phyloP scores from a whole-genome alignment of 441 rosid species.

The Croton laevigatus region DNA sequence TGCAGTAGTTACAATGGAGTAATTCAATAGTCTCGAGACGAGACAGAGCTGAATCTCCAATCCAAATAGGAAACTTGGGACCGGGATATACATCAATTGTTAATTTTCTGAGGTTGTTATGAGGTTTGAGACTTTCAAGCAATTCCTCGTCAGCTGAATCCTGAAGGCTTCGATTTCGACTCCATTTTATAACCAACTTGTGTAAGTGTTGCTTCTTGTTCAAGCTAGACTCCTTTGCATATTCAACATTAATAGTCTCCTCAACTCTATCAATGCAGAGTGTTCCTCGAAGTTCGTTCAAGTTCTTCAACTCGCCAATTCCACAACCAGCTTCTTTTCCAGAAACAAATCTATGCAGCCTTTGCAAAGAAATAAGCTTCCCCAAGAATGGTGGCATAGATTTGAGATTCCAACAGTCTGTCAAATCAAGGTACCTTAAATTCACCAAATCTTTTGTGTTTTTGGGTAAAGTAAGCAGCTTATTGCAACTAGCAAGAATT shows the following conservation, averaged over 20 bases:
- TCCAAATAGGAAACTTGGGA: constrained; percentile 26
- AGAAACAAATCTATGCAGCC: constrained; percentile 25
- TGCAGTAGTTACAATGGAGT: constrained; percentile 26
- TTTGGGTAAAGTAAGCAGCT: constrained; percentile 23
- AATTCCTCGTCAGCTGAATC: constrained; percentile 11
- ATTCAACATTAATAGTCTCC: constrained; percentile 16
- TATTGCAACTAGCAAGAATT: constrained; percentile 23
- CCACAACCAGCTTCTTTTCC: constrained; percentile 24
- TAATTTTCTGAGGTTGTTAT: constrained; percentile 19
- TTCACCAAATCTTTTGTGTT: constrained; percentile 26
- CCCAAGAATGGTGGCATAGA: constrained; percentile 32
- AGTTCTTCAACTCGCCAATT: constrained; percentile 27
- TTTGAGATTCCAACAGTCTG: constrained; percentile 17
- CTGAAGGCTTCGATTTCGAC: constrained; percentile 17
- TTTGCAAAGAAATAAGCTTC: constrained; percentile 22
- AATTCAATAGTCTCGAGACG: constrained; percentile 20
- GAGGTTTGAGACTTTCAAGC: constrained; percentile 24
- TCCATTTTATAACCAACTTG: constrained; percentile 30
- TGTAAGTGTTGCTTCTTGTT: constrained; percentile 25
- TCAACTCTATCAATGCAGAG: constrained; percentile 29
- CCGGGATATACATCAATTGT: constrained; percentile 26
- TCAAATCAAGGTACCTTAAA: constrained; percentile 24
- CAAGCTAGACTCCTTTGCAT: constrained; percentile 30
- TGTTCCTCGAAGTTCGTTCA: constrained; percentile 30
- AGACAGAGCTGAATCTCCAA: constrained; percentile 22